Conservation (phyloP, 805 yeast species). For the Wickerhamiella spandovensis region DNA sequence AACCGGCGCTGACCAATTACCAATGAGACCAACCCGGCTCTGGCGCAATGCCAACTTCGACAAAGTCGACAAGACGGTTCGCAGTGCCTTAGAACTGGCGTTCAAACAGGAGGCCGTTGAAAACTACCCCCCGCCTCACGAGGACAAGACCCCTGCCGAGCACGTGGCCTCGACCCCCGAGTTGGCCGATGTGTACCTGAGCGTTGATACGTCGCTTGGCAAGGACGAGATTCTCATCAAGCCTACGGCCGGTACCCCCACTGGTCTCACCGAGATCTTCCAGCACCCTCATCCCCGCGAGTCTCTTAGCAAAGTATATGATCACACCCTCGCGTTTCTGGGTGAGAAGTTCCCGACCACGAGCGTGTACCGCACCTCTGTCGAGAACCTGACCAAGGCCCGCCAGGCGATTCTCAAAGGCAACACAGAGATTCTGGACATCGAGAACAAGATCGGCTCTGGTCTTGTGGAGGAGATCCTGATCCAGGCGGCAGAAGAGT, state of each 20-base stretch:
- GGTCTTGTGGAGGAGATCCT: slow-evolving; percentile 76
- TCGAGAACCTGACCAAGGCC: slow-evolving; percentile 55
- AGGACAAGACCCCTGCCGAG: slow-evolving; percentile 13
- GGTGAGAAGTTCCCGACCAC: slow-evolving; percentile 50
- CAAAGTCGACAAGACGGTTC: slow-evolving; percentile 15
- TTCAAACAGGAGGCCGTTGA: slow-evolving; percentile 13
- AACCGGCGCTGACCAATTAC: neutral
- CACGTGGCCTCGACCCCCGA: slow-evolving; percentile 17
- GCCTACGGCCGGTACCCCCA: slow-evolving; percentile 54
- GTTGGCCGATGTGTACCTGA: slow-evolving; percentile 17
- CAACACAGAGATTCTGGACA: slow-evolving; percentile 46
- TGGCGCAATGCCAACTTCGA: slow-evolving; percentile 12
- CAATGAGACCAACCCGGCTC: slow-evolving; percentile 17
- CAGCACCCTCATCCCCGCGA: slow-evolving; percentile 81
- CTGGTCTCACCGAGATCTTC: slow-evolving; percentile 66
- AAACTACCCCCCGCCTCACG: slow-evolving; percentile 10
- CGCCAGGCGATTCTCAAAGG: slow-evolving; percentile 54
- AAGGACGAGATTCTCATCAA: slow-evolving; percentile 33
- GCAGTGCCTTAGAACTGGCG: slow-evolving; percentile 11
- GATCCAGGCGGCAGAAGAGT: slow-evolving; percentile 74
- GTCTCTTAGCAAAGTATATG: slow-evolving; percentile 56
- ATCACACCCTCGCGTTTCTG: slow-evolving; percentile 49
- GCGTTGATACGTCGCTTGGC: slow-evolving; percentile 16
- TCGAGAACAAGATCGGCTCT: slow-evolving; percentile 63
- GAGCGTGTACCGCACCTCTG: slow-evolving; percentile 65